These are phyloP conservation scores for Spiraea crenata DNA, from an alignment of 331 rosid genomes.

Conservation along the genomic window DNA sequence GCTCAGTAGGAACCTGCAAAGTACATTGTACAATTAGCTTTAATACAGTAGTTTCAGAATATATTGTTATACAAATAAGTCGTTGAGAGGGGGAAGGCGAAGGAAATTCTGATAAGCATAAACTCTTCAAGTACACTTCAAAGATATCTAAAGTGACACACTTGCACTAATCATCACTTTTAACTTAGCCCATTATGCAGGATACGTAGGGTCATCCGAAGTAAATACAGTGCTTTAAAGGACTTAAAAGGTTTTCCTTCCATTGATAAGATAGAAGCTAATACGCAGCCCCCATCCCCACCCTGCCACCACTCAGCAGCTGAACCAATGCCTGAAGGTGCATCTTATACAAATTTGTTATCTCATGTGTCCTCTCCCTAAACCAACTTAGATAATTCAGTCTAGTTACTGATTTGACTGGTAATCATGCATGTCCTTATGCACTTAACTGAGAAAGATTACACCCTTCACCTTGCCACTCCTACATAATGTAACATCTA, in stretches of 20 bases:
- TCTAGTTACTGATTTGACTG: constrained; percentile 3
- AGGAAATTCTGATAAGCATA: constrained; percentile 4
- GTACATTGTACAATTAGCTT: constrained; percentile 27
- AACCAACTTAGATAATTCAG: background rate
- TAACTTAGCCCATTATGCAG: constrained; percentile 10
- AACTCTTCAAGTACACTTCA: constrained; percentile 12
- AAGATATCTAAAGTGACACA: background rate
- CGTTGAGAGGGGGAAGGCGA: background rate
- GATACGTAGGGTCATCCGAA: background rate
- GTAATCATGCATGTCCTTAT: background rate
- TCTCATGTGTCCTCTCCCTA: background rate
- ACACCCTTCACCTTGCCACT: background rate
- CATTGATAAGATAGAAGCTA: background rate
- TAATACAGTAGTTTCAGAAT: constrained; percentile 11
- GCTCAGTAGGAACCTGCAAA: constrained; percentile 92
- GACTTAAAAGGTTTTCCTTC: background rate
- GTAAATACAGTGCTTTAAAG: background rate
- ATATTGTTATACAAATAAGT: constrained; percentile 16
- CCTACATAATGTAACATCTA: background rate
- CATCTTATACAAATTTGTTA: background rate
- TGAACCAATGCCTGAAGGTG: background rate
- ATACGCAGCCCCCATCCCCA: background rate
- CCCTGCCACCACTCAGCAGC: constrained; percentile 4
- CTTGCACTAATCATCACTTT: constrained; percentile 12
- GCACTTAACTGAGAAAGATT: background rate